These are phyloP conservation scores for Trichomonas gallinae DNA, from an alignment of 208 protist genomes.

Conservation along the genomic window DNA sequence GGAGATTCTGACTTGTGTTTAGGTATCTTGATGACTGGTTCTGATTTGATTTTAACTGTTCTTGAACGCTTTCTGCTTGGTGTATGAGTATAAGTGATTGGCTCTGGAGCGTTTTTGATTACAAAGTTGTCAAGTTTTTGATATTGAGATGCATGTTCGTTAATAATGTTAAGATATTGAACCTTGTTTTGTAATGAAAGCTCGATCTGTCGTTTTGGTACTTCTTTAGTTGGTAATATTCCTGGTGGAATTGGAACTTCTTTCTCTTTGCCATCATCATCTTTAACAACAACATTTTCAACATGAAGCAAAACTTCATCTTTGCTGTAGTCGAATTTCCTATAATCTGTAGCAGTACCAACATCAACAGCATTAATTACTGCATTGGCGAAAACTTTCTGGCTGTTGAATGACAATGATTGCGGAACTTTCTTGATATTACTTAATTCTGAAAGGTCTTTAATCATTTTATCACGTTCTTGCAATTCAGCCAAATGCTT, in stretches of 20 bases:
- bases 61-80: not conserved
- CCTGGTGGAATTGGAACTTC: not conserved
- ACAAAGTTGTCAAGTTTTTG: not conserved
- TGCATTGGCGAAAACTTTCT: not conserved
- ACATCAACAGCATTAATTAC: not conserved
- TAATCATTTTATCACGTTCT: not conserved
- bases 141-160: not conserved
- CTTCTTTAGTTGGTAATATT: not conserved
- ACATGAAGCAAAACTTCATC: not conserved
- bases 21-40: not conserved
- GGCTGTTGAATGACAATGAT: not conserved
- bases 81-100: not conserved
- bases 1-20: not conserved
- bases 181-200: not conserved
- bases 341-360: not conserved
- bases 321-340: not conserved
- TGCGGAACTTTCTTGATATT: not conserved
- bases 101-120: not conserved
- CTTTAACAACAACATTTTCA: not conserved
- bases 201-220: not conserved
- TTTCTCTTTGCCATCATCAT: not conserved
- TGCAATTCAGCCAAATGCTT: not conserved
- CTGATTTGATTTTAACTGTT: not conserved
- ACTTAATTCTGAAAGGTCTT: not conserved
- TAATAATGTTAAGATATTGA: not conserved